phyloP scores from a whole-genome alignment of 2,329 filamentous ascomycete genomes.

The Aspergillus viridinutans region DNA sequence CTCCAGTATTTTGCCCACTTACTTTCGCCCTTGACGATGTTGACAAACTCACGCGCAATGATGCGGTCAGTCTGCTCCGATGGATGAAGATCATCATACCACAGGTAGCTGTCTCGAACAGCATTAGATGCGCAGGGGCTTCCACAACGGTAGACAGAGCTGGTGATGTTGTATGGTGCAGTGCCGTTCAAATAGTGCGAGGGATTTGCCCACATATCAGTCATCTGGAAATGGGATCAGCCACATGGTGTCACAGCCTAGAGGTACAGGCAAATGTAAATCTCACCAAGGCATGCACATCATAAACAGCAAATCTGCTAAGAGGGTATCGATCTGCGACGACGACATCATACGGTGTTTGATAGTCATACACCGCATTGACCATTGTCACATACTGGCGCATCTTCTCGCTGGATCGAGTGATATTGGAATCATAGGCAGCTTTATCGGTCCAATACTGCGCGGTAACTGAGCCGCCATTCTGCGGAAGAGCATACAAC shows the following conservation, averaged over 20 bases:
- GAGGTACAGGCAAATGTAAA: neutral
- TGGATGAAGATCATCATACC: constrained; percentile 71
- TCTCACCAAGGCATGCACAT: constrained; percentile 58
- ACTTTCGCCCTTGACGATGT: constrained; percentile 47
- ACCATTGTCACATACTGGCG: constrained; percentile 46
- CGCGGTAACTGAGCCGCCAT: constrained; percentile 40
- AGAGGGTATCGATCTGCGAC: constrained; percentile 45
- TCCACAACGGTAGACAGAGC: constrained; percentile 53
- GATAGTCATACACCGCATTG: constrained; percentile 50
- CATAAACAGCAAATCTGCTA: constrained; percentile 60
- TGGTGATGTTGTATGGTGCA: constrained; percentile 58
- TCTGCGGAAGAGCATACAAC: constrained; percentile 54
- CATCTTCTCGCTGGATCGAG: constrained; percentile 49
- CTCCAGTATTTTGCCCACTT: constrained; percentile 18
- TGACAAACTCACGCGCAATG: constrained; percentile 53
- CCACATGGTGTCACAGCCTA: neutral
- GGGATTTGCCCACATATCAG: constrained; percentile 61
- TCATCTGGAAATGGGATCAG: constrained; percentile 38
- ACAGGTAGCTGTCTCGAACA: constrained; percentile 41
- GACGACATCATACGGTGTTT: constrained; percentile 44
- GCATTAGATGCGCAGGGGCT: neutral
- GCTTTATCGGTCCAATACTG: constrained; percentile 47
- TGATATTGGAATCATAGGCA: constrained; percentile 37
- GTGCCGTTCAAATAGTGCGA: constrained; percentile 57
- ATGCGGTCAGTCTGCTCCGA: constrained; percentile 58